Percentiles rank a stretch among this genome's conserved stretches.
phyloP scores from a whole-genome alignment of 441 rosid species.

The Pelargonium myrrhifolium region DNA sequence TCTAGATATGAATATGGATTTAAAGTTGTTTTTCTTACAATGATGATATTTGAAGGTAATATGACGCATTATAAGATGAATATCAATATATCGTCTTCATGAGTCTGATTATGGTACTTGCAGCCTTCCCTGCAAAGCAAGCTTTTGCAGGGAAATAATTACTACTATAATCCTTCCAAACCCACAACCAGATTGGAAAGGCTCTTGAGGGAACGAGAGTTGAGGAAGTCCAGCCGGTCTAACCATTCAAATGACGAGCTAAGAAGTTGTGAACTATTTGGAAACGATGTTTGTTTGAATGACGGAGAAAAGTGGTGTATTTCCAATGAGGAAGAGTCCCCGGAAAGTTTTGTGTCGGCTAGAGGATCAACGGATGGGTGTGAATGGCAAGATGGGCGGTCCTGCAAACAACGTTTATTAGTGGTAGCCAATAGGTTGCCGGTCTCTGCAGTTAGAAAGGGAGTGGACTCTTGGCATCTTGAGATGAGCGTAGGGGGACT shows the following conservation, averaged over 20 bases:
- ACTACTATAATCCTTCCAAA: conserved; percentile 28
- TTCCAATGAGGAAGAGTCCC: conserved; percentile 46
- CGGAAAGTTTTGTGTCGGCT: conserved; percentile 56
- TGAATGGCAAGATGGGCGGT: conserved; percentile 59
- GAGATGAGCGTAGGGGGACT: conserved; percentile 98
- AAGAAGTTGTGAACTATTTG: conserved; percentile 16
- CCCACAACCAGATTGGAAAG: conserved; percentile 48
- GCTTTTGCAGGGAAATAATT: conserved; percentile 39
- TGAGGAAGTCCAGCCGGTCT: conserved; percentile 36
- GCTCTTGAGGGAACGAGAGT: conserved; percentile 49
- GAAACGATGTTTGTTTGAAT: conserved; percentile 19
- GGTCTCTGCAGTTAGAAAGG: conserved; percentile 92
- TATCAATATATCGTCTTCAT: no score
- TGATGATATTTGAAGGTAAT: neutral
- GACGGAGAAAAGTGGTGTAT: conserved; percentile 27
- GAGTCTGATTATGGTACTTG: conserved; percentile 4
- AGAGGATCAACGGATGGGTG: conserved; percentile 37
- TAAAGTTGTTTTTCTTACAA: neutral
- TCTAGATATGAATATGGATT: neutral
- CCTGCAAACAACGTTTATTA: conserved; percentile 71
- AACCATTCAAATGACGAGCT: conserved; percentile 26
- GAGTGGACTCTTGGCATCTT: conserved; percentile 89
- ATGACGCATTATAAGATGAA: no score
- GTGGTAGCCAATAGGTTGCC: conserved; percentile 97
- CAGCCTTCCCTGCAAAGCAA: conserved; percentile 24